Percentiles rank a stretch among this genome's conserved stretches.
Evolutionary conservation across 2,329 filamentous ascomycete genomes (phyloP).

Genomic region (Ceratocystiopsis sp.): DNA sequence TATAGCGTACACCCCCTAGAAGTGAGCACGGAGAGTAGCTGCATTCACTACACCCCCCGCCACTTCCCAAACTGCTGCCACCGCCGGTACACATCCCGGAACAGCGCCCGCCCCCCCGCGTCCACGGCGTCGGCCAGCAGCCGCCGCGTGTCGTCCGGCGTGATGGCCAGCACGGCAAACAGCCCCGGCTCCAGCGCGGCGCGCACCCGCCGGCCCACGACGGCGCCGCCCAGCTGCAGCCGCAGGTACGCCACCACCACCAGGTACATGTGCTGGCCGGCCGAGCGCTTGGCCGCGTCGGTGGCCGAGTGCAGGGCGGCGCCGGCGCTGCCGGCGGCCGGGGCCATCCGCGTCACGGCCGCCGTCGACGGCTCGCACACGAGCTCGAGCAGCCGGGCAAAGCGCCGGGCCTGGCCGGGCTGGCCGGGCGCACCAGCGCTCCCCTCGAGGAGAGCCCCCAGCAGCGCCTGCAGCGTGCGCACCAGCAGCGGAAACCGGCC

Average conservation of each 20-base stretch:
- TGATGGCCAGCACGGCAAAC: constrained; percentile 42
- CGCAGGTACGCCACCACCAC: constrained; percentile 42
- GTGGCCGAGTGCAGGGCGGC: constrained; percentile 37
- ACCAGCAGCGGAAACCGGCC: constrained; percentile 45
- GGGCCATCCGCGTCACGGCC: constrained; percentile 25
- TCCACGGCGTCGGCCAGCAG: constrained; percentile 44
- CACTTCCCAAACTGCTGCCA: constrained; percentile 49
- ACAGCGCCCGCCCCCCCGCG: constrained; percentile 38
- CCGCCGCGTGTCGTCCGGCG: constrained; percentile 34
- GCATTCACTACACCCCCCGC: constrained; percentile 31
- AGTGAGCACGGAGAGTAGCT: no score
- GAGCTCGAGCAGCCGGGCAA: constrained; percentile 11
- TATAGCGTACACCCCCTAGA: no score
- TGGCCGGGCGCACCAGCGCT: constrained; percentile 14
- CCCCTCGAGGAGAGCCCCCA: constrained; percentile 24
- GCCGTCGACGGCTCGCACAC: constrained; percentile 39
- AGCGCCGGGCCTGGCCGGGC: constrained; percentile 30
- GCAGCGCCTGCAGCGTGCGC: constrained; percentile 35
- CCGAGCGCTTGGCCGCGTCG: constrained; percentile 42
- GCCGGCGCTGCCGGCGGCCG: neutral
- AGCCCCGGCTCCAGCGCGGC: constrained; percentile 40
- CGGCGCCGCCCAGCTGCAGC: constrained; percentile 35
- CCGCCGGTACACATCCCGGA: constrained; percentile 39
- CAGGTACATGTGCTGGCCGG: constrained; percentile 44
- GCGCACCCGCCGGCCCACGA: constrained; percentile 31